Percentiles rank a stretch among this genome's conserved stretches.
phyloP scores from a whole-genome alignment of 2,329 filamentous ascomycete species.

The Fusarium miscanthi region DNA sequence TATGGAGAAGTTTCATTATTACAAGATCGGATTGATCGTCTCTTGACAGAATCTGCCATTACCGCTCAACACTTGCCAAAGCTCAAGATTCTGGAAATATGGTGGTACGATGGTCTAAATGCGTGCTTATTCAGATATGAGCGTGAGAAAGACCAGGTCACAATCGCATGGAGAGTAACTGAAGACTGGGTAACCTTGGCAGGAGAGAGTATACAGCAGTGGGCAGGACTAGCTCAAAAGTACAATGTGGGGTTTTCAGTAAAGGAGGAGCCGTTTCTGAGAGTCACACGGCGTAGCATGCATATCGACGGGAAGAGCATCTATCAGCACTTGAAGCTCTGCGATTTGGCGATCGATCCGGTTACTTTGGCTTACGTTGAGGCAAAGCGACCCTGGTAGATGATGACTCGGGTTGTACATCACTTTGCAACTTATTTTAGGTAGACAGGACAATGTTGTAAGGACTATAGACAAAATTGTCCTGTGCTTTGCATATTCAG shows the following conservation, averaged over 20 bases:
- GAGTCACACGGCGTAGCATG: background rate
- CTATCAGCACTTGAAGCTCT: background rate
- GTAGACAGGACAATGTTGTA: fast-evolving
- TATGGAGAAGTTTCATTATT: fast-evolving
- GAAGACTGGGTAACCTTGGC: fast-evolving
- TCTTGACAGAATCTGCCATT: background rate
- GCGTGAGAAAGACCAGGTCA: too few relatives aligned
- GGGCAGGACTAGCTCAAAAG: background rate
- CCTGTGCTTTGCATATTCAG: fast-evolving
- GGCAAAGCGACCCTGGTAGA: background rate
- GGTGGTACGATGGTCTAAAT: fast-evolving
- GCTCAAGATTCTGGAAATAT: background rate
- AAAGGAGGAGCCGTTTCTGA: background rate
- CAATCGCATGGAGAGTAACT: background rate
- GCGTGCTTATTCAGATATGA: background rate
- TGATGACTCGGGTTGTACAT: background rate
- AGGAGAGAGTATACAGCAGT: fast-evolving
- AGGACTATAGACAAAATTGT: background rate
- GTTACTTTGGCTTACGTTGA: background rate
- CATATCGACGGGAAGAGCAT: background rate
- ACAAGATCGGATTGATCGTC: fast-evolving
- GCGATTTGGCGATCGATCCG: background rate
- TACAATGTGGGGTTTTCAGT: fast-evolving
- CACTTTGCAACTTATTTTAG: background rate
- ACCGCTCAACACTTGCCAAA: fast-evolving